Base-by-base conservation (phyloP, 176 grass and related monocot species). In the Oryza coarctata region DNA sequence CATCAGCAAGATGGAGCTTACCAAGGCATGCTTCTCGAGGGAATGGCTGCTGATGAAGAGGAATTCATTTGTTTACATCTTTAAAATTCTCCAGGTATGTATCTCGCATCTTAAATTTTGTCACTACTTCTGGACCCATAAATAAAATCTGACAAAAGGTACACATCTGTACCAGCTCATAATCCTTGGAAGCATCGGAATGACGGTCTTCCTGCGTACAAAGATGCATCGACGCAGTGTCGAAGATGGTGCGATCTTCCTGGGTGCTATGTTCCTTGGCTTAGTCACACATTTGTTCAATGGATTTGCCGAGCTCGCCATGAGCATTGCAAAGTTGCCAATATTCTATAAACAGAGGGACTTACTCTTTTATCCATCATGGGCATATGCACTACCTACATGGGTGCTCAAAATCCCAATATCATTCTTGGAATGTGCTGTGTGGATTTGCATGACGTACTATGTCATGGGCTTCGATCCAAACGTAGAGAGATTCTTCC, bases 301-400 rank as follows among this genome's bases (percentile, higher is more conserved):
- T 86, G 95, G 88, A 55, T 92, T 98, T n/a, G 79, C 88, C 5
- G 95, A 98, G 63, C 95, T 98, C 4, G 95, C 92, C 35, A 94
- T 98, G 92, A 94, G 71, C 39, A 93, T 98, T 81, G 88, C 82
- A 62, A 98, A 94, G 78, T 66, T 98, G 31, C 95, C 95, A 0
- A 89, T 98, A 75, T 98, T 98, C 81, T 98, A 94, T 71, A 98
- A 98, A 84, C 95, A 98, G 86, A 91, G 95, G 79, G 92, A 98
- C 71, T 88, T 94, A 31, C 90, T 66, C 50, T 98, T 98, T 82
- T 98, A 94, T 89, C 95, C 95, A 64, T 87, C 92, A 79, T 98
- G 95, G 95, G 82, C 90, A 26, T 98, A 94, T 82, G 95, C 90
- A 26, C 23, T 91, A n/a, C 95, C 92, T 36, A 90, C 92, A 79